Conservation (phyloP, 2,329 filamentous ascomycete genomes). For the Fusarium chuoi region DNA sequence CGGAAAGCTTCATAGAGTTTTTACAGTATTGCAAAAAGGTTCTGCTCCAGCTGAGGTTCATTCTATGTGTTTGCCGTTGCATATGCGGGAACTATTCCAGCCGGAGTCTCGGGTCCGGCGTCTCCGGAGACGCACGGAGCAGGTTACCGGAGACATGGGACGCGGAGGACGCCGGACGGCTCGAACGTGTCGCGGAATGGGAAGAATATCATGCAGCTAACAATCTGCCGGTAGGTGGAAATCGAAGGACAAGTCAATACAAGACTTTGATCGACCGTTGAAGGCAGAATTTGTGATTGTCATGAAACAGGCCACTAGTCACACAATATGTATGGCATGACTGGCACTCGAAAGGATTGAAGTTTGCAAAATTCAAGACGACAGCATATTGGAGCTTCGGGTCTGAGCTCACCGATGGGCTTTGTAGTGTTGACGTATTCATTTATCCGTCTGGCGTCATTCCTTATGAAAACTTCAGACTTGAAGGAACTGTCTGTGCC, state of each 20-base stretch:
- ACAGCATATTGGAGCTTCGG: conserved; percentile 4
- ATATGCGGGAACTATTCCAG: conserved; percentile 18
- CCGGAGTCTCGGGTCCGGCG: conserved; percentile 34
- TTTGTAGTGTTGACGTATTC: conserved; percentile 36
- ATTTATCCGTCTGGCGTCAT: conserved; percentile 41
- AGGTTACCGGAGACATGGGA: conserved; percentile 23
- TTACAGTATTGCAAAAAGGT: background rate
- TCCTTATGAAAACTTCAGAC: conserved; percentile 4
- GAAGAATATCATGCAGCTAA: conserved; percentile 9
- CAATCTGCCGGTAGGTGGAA: conserved; percentile 4
- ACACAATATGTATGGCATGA: background rate
- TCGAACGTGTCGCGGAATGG: conserved; percentile 35
- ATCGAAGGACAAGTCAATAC: background rate
- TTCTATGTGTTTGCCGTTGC: background rate
- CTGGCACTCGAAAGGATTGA: background rate
- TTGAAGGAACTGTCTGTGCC: conserved; percentile 2
- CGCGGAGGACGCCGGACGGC: conserved; percentile 24
- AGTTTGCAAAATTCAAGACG: background rate
- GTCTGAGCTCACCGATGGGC: background rate
- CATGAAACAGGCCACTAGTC: conserved; percentile 21
- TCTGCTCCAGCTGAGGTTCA: background rate
- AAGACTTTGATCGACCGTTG: background rate
- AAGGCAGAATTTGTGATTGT: background rate
- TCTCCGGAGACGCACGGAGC: conserved; percentile 31
- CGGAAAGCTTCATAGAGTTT: conserved; percentile 16